These are phyloP conservation scores for Microsporum audouinii DNA, from an alignment of 2,329 filamentous ascomycete genomes.

Conservation along the genomic window DNA sequence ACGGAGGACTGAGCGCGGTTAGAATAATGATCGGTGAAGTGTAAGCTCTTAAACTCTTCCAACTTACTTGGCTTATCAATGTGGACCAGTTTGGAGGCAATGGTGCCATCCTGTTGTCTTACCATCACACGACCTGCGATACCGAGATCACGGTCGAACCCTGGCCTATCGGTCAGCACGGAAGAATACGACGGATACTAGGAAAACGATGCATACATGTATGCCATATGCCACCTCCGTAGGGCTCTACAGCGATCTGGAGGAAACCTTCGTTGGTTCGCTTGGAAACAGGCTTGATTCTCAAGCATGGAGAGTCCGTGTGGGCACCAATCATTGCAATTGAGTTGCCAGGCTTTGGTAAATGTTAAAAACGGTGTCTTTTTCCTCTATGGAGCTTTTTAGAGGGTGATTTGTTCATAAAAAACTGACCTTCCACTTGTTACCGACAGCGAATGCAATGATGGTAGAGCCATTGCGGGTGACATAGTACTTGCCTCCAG, in stretches of 20 bases:
- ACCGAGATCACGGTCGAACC: conserved; percentile 91
- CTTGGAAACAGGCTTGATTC: conserved; percentile 89
- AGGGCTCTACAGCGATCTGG: conserved; percentile 92
- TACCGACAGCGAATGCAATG: conserved; percentile 64
- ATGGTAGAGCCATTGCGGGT: conserved; percentile 76
- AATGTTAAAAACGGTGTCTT: not conserved
- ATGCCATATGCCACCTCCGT: conserved; percentile 94
- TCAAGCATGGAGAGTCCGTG: conserved; percentile 85
- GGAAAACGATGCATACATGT: conserved; percentile 46
- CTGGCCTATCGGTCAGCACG: conserved; percentile 20
- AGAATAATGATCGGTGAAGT: not conserved
- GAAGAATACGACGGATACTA: not conserved
- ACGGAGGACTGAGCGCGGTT: conserved; percentile 49
- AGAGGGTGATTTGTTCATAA: not conserved
- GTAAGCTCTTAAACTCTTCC: not conserved
- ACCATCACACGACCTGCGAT: conserved; percentile 84
- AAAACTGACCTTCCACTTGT: conserved; percentile 16
- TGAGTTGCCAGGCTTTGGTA: conserved; percentile 59
- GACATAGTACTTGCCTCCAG: conserved; percentile 79
- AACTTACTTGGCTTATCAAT: conserved; percentile 62
- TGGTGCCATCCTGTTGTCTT: conserved; percentile 57
- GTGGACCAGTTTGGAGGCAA: conserved; percentile 77
- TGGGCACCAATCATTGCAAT: conserved; percentile 90
- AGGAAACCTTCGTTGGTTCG: conserved; percentile 76
- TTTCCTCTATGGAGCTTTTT: not conserved